Evolutionary conservation across 2,329 filamentous ascomycete species (phyloP).

Genomic region (Talaromyces pinophilus): DNA sequence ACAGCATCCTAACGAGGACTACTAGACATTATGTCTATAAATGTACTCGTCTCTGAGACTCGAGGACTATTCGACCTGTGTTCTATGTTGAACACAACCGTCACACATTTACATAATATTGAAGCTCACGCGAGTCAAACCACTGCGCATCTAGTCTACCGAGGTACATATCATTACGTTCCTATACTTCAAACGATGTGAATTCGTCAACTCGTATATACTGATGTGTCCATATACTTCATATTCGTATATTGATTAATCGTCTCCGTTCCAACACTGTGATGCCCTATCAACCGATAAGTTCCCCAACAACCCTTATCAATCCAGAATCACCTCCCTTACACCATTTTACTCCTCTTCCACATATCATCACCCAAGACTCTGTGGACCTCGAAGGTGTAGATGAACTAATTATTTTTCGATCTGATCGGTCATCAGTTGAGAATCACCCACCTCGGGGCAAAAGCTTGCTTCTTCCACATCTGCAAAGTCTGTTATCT

Average conservation of each 20-base stretch:
- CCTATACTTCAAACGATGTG: background rate
- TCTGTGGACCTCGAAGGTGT: background rate
- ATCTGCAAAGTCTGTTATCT: background rate
- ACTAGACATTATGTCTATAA: background rate
- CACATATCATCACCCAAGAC: background rate
- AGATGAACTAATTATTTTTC: background rate
- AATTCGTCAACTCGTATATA: background rate
- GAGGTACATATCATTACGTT: background rate
- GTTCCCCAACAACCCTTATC: background rate
- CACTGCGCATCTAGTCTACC: background rate
- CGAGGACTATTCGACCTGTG: background rate
- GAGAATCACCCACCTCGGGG: background rate
- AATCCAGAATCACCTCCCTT: background rate
- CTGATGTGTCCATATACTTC: no score
- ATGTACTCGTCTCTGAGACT: background rate
- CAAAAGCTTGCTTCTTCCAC: background rate
- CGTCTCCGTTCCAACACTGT: no score
- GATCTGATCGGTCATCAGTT: background rate
- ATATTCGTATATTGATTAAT: no score
- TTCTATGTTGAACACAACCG: background rate
- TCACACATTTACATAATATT: no score
- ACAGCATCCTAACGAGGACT: background rate
- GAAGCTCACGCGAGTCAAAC: background rate
- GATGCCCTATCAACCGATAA: background rate
- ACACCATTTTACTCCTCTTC: background rate